Percentiles rank a stretch among this genome's conserved stretches.
These are phyloP conservation scores for Rhizopogon salebrosus DNA, from an alignment of 768 basidiomycete species.

Conservation along the genomic window DNA sequence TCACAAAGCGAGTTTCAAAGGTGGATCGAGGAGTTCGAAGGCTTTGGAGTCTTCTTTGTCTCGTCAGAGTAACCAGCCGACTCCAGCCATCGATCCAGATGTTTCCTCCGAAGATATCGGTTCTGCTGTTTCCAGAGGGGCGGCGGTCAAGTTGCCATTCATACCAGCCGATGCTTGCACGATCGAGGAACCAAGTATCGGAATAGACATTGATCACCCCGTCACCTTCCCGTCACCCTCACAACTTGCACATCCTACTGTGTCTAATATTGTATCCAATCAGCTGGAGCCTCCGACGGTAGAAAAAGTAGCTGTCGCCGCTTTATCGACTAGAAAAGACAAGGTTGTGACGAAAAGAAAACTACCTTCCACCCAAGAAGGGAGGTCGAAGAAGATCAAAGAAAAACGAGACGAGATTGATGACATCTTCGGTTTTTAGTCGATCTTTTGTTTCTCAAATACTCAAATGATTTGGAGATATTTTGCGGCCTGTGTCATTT, in stretches of 20 bases:
- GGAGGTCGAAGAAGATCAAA: constrained; percentile 29
- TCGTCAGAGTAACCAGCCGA: not conserved
- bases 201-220: not conserved
- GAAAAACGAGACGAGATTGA: constrained; percentile 56
- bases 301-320: not conserved
- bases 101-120: constrained; percentile 12
- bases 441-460: not conserved
- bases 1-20: not conserved
- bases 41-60: not conserved
- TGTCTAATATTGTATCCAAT: not conserved
- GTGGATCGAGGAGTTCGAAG: not conserved
- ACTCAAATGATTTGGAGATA: not conserved
- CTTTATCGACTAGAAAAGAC: not conserved
- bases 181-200: not conserved
- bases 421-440: constrained; percentile 52
- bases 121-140: constrained; percentile 5
- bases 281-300: not conserved
- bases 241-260: no score
- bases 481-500: not conserved
- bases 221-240: not conserved
- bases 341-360: not conserved
- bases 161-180: not conserved
- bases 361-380: not conserved
- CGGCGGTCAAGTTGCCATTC: not conserved
- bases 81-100: constrained; percentile 1